phyloP scores from a whole-genome alignment of 192 early-diverging fungal genomes.

The Rhizophlyctis rosea region DNA sequence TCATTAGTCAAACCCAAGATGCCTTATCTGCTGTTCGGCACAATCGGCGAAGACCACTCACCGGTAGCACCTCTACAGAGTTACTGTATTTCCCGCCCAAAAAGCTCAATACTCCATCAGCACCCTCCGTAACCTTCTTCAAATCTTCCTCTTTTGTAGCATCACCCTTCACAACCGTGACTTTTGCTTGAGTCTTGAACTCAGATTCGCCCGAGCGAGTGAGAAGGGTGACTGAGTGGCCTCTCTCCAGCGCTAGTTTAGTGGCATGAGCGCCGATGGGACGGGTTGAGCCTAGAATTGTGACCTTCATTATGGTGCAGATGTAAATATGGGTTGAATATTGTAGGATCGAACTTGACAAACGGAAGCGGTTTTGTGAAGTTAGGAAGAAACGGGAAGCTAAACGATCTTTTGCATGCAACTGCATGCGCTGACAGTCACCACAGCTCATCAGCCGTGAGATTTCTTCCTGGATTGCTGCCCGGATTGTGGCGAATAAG shows the following conservation, averaged over 20 bases:
- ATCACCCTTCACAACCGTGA: not conserved
- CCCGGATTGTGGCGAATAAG: too few relatives aligned
- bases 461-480: too few relatives aligned
- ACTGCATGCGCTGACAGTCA: too few relatives aligned
- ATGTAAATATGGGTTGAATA: too few relatives aligned
- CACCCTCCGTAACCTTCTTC: not conserved
- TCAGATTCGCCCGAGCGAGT: not conserved
- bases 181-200: not conserved
- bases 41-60: not conserved
- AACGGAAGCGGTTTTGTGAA: too few relatives aligned
- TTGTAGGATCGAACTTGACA: too few relatives aligned
- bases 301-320: not conserved
- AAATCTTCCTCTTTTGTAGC: not conserved
- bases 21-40: not conserved
- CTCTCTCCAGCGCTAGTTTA: not conserved
- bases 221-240: not conserved
- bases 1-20: not conserved
- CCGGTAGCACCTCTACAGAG: not conserved
- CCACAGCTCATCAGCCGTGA: too few relatives aligned
- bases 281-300: not conserved
- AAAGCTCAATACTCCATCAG: not conserved
- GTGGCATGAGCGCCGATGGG: not conserved
- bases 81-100: not conserved
- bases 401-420: too few relatives aligned
- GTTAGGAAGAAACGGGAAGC: too few relatives aligned